Percentiles rank a stretch among this genome's conserved stretches.
Conservation (phyloP, 140 eudicot species). For the Bidens hawaiensis region DNA sequence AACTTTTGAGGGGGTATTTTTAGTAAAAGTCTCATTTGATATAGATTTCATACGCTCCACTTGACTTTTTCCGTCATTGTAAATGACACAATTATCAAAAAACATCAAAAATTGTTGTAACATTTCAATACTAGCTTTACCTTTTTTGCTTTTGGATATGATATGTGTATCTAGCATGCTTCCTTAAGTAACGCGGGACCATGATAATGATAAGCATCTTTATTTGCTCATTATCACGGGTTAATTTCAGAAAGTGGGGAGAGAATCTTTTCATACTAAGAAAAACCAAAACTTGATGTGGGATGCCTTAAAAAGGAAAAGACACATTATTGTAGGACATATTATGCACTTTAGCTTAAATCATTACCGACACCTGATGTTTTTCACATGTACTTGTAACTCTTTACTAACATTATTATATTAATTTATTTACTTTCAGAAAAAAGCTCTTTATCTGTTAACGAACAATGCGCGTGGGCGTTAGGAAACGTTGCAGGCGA, state of each 20-base stretch:
- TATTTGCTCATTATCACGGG: constrained; percentile 34
- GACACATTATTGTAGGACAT: constrained; percentile 30
- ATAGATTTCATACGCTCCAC: constrained; percentile 27
- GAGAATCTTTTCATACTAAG: constrained; percentile 20
- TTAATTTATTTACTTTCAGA: constrained; percentile 39
- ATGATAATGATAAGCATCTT: constrained; percentile 24
- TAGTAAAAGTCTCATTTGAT: neutral
- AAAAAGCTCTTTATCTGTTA: constrained; percentile 68
- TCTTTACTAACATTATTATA: constrained; percentile 18
- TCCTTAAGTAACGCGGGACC: constrained; percentile 25
- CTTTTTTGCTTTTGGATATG: constrained; percentile 22
- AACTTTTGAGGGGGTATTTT: neutral
- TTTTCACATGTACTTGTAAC: neutral
- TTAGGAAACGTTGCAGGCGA: constrained; percentile 97
- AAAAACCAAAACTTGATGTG: constrained; percentile 22
- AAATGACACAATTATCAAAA: constrained; percentile 17
- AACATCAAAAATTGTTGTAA: constrained; percentile 18
- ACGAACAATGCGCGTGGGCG: constrained; percentile 99
- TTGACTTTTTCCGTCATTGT: constrained; percentile 21
- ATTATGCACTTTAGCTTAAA: constrained; percentile 24
- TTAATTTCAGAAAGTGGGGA: constrained; percentile 19
- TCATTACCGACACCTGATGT: constrained; percentile 1
- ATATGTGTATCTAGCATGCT: constrained; percentile 22
- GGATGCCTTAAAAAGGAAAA: constrained; percentile 28
- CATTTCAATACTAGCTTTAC: constrained; percentile 19